Base-by-base conservation (phyloP, 169 alveolate species). In the Theileria orientalis region DNA sequence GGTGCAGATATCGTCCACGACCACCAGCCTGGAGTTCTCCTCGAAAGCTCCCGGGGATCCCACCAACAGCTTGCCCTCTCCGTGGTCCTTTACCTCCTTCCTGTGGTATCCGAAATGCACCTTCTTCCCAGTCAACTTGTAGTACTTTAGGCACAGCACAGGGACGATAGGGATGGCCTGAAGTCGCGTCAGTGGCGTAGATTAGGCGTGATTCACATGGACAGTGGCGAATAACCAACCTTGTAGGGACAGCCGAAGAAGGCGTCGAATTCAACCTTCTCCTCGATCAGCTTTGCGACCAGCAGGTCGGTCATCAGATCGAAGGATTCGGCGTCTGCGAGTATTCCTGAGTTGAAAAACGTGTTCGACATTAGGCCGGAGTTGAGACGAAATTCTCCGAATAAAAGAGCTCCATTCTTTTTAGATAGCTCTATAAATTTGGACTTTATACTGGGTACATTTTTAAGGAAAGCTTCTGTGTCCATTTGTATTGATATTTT, bases 71-170 rank as follows among this genome's bases (percentile, higher is more conserved):
- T 74, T 54, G 14, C 56, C 73, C 27, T 79, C 87, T n/a, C 84
- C 87, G 67, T 79, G 83, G 51, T 70, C 79, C 77, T 79, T 79
- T 44, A 56, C 54, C 32, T 79, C 87, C 72, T 79, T 79, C 21
- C 87, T 23, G 78, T 79, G 83, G 64, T 79, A 79, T 7, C 74
- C 87, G 72, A 29, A 79, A 57, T 47, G 40, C 30, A 79, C 83
- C 14, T 42, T n/a, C 61, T 64, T 79, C 35, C 87, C 87, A 0
- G 87, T 79, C 19, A 27, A 41, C 25, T 79, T 76, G 60, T 63
- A 79, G 74, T 79, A 79, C 64, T 79, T 79, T 30, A 66, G 14
- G 41, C 79, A 61, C 13, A 72, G 46, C 35, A 71, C 76, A 23
- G 84, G 47, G 21, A 69, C 83, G 6, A 79, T 23, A 1, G 87